Conservation (phyloP, 768 basidiomycete genomes). For the Strobilomyces confusus region DNA sequence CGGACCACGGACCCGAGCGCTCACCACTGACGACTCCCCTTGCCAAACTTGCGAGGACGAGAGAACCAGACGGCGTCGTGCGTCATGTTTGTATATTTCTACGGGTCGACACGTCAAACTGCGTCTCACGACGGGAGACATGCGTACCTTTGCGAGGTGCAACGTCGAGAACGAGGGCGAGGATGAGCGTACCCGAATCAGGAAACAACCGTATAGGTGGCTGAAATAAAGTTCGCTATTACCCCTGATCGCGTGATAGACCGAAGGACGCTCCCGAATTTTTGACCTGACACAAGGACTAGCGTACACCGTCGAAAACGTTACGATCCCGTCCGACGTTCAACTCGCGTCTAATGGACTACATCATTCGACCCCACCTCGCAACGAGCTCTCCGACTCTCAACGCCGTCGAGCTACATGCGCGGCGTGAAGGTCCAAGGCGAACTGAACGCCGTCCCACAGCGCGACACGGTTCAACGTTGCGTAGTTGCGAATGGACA, state of each 20-base stretch:
- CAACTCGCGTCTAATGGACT: too few relatives aligned
- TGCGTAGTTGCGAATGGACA: too few relatives aligned
- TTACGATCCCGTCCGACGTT: too few relatives aligned
- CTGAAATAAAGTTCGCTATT: slow-evolving; percentile 24
- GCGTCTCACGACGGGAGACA: background rate
- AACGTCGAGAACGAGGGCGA: slow-evolving; percentile 6
- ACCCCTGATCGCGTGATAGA: slow-evolving; percentile 8
- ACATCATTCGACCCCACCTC: too few relatives aligned
- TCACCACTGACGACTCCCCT: slow-evolving; percentile 93
- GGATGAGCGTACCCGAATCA: background rate
- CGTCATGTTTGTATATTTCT: slow-evolving; percentile 64
- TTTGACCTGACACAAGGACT: too few relatives aligned
- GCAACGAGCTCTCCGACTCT: too few relatives aligned
- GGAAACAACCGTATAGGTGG: slow-evolving; percentile 28
- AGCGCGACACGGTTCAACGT: too few relatives aligned
- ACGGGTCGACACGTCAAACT: background rate
- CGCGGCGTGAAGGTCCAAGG: too few relatives aligned
- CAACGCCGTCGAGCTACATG: too few relatives aligned
- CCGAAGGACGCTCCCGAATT: too few relatives aligned
- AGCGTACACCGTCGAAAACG: too few relatives aligned
- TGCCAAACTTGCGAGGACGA: slow-evolving; percentile 91
- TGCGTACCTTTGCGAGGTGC: slow-evolving; percentile 23
- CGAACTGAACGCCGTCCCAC: too few relatives aligned
- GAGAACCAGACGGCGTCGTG: slow-evolving; percentile 99
- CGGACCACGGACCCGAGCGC: slow-evolving; percentile 22